Conservation (phyloP, 2,329 filamentous ascomycete species). For the Berkeleyomyces basicola region DNA sequence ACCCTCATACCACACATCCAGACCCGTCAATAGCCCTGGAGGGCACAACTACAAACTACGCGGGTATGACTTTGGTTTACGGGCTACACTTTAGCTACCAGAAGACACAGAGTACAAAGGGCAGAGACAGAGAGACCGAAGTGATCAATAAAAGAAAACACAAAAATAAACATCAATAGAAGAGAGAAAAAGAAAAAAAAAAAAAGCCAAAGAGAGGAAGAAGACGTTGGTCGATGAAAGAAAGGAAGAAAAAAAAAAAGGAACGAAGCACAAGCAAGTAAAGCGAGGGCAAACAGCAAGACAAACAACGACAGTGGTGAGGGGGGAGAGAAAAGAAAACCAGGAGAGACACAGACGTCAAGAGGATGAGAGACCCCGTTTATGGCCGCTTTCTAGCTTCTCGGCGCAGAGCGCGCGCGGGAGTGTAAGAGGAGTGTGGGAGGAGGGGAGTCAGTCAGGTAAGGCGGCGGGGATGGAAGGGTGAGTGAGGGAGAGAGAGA, state of each 20-base stretch:
- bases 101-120: not conserved
- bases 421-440: too few relatives aligned
- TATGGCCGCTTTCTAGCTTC: too few relatives aligned
- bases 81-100: too few relatives aligned
- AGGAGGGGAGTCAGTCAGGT: too few relatives aligned
- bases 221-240: not conserved
- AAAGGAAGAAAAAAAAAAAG: not conserved
- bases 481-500: conserved; percentile 1
- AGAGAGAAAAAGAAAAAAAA: not conserved
- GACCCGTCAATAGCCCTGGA: too few relatives aligned
- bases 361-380: too few relatives aligned
- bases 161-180: not conserved
- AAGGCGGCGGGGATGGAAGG: conserved; percentile 3
- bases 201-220: not conserved
- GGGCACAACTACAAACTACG: too few relatives aligned
- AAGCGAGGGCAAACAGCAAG: not conserved
- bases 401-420: too few relatives aligned
- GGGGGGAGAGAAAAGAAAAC: conserved; percentile 5
- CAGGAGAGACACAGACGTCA: not conserved
- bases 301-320: not conserved
- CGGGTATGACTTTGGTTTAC: too few relatives aligned
- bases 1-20: too few relatives aligned
- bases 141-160: not conserved
- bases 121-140: not conserved
- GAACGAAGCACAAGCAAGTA: not conserved